Evolutionary conservation across 2,329 filamentous ascomycete species (phyloP), one percentile per base, ranked within the genome.

Genomic region (Pseudopithomyces chartarum): DNA sequence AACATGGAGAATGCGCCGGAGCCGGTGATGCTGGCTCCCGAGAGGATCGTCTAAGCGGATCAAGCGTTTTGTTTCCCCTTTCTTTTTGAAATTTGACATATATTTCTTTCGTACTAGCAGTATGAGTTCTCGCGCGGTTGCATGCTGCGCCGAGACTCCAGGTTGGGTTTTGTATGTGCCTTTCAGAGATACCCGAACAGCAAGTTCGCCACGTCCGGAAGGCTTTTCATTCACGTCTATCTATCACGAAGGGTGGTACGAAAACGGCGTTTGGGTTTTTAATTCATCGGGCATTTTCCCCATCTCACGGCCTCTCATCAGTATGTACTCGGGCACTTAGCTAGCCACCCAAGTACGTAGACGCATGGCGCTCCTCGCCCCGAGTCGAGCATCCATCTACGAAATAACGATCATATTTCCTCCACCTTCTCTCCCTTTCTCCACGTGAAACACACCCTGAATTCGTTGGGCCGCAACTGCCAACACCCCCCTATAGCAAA

Each of bases 361-460:
- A 62, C 66, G 64, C 66, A 71, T 58, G 65, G 66, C 65, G 68
- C 68, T 71, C 66, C 68, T 66, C 58, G 39, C 22, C 23, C 55
- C 39, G 56, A 63, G 66, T 69, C 58, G 68, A 71, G 68, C 68
- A 66, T 69, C 67, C 52, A 62, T 67, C 66, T 68, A 71, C 64
- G 54, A 52, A 45, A 58, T 51, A 22, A 48, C 47, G 10, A 33
- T 39, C 19, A 54, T 29, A 52, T 13, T 43, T 8, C 39, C 39
- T 15, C 32, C 6, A 44, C 38, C 3, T 34, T 19, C 17, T n/a
- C 45, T 10, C 19, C 12, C 51, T 26, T 46, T 36, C 12, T n/a
- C 34, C 15, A 5, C 12, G 13, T 36, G 34, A 36, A 36, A 13
- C 34, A 36, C 5, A 36, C 3, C 5, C 26, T 29, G 8, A 29